A percentile compares a stretch with the other conserved stretches of the same genome.
Conservation (phyloP, 352 stramenopile genomes). For the Phytophthora hybrid region DNA sequence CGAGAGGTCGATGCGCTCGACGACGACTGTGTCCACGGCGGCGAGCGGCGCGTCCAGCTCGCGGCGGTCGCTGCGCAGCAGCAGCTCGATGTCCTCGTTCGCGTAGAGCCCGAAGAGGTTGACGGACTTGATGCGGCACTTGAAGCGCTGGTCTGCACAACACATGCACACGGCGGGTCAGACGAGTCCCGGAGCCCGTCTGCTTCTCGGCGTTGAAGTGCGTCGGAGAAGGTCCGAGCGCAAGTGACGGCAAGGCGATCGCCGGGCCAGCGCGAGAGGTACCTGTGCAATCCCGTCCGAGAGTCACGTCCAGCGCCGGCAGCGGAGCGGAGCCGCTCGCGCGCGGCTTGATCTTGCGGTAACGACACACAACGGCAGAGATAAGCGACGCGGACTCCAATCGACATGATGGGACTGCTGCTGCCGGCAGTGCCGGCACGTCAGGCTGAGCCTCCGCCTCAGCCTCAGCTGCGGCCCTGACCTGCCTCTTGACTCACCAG, state of each 20-base stretch:
- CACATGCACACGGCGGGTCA: constrained; percentile 35
- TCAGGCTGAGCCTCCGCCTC: not conserved
- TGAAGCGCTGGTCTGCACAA: constrained; percentile 64
- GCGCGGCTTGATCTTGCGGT: constrained; percentile 69
- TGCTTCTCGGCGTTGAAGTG: constrained; percentile 44
- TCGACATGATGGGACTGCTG: not conserved
- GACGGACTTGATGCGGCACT: constrained; percentile 75
- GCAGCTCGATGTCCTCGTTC: constrained; percentile 64
- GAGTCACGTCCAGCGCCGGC: constrained; percentile 60
- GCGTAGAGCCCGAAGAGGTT: constrained; percentile 74
- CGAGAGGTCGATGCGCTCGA: constrained; percentile 75
- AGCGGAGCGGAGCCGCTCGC: constrained; percentile 37
- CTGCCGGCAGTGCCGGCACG: not conserved
- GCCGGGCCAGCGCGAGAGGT: constrained; percentile 32
- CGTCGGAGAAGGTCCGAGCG: constrained; percentile 28
- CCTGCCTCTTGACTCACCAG: constrained; percentile 43
- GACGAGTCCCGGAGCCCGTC: constrained; percentile 29
- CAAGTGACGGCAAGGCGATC: constrained; percentile 26
- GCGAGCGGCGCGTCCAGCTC: constrained; percentile 49
- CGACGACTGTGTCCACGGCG: constrained; percentile 69
- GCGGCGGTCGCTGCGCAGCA: constrained; percentile 43
- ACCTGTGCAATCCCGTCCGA: constrained; percentile 61
- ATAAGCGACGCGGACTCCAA: constrained; percentile 2
- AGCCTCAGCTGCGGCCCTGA: not conserved
- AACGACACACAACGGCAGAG: constrained; percentile 4